Conservation (phyloP, 345 rosid genomes). For the Cardamine resedifolia region DNA sequence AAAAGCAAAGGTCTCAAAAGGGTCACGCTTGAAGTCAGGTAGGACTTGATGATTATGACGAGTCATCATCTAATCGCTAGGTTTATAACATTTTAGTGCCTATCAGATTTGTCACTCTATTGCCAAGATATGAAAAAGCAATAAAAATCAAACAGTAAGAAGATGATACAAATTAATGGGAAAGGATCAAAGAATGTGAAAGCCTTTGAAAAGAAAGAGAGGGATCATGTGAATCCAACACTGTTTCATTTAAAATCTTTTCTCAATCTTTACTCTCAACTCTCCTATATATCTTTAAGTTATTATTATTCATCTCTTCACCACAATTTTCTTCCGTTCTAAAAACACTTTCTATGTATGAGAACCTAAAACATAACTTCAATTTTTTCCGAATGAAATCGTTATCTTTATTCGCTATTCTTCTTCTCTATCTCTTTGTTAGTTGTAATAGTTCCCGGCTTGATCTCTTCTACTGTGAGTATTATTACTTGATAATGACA, state of each 20-base stretch:
- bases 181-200: constrained; percentile 38
- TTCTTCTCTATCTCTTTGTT: constrained; percentile 35
- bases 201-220: constrained; percentile 30
- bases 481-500: not conserved
- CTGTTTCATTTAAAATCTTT: constrained; percentile 21
- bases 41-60: constrained; percentile 31
- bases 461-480: constrained; percentile 28
- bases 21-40: constrained; percentile 29
- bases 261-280: constrained; percentile 15
- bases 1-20: constrained; percentile 30
- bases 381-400: constrained; percentile 16
- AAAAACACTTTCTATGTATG: not conserved
- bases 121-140: not conserved
- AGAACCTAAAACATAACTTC: not conserved
- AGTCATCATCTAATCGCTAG: constrained; percentile 7
- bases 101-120: not conserved
- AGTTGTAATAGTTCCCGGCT: constrained; percentile 7
- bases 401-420: not conserved
- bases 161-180: constrained; percentile 26
- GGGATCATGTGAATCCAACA: constrained; percentile 37
- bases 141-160: constrained; percentile 20
- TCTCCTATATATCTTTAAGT: constrained; percentile 11
- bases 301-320: not conserved
- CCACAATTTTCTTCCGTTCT: constrained; percentile 3
- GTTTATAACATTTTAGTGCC: not conserved